Percentiles rank a stretch among this genome's conserved stretches.
Conservation (phyloP, 1,284 basidiomycete species). For the Hymenochaete sp. region DNA sequence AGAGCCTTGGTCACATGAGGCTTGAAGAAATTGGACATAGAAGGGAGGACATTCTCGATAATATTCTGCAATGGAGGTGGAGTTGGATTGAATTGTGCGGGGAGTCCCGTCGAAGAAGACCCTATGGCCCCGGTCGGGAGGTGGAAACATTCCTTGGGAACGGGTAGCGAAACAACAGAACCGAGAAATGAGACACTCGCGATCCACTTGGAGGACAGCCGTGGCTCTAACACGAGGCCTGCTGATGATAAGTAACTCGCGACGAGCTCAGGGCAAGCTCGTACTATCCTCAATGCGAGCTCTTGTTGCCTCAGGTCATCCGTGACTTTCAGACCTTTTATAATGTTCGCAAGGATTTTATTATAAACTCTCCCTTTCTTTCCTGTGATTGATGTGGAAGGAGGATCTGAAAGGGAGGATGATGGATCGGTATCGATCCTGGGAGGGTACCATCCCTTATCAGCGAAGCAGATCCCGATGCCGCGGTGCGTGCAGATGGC, state of each 20-base stretch:
- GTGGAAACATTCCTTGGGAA: constrained; percentile 59
- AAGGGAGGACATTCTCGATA: constrained; percentile 71
- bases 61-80: constrained; percentile 67
- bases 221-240: constrained; percentile 75
- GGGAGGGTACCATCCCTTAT: constrained; percentile 89
- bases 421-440: constrained; percentile 35
- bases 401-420: too few species aligned
- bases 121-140: constrained; percentile 29
- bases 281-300: constrained; percentile 69
- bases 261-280: constrained; percentile 81
- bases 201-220: constrained; percentile 84
- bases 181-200: constrained; percentile 79
- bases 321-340: constrained; percentile 69
- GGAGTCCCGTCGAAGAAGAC: constrained; percentile 20
- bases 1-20: constrained; percentile 79
- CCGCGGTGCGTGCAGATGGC: constrained; percentile 82
- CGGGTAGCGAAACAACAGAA: constrained; percentile 63
- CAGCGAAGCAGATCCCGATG: constrained; percentile 79
- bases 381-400: too few species aligned
- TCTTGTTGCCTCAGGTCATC: constrained; percentile 85
- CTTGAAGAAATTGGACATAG: constrained; percentile 44
- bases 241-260: constrained; percentile 70
- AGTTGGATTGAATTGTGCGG: constrained; percentile 45
- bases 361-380: constrained; percentile 75
- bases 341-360: constrained; percentile 71